These are phyloP conservation scores for Blastobotrys apis DNA, from an alignment of 1,139 yeast species.

Conservation along the genomic window DNA sequence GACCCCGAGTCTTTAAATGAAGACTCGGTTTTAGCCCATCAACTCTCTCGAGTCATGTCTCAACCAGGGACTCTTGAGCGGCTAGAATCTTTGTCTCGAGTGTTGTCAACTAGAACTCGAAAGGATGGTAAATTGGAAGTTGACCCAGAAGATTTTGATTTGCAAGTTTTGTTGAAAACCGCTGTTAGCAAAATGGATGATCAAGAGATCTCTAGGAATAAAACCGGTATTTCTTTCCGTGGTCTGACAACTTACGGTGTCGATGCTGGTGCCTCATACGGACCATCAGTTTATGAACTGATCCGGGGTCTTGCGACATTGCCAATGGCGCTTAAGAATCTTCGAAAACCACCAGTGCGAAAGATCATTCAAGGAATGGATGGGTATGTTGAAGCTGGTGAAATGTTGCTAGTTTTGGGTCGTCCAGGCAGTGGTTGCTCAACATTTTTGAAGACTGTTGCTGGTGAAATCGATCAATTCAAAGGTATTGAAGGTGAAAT, in stretches of 20 bases:
- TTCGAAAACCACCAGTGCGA: constrained; percentile 35
- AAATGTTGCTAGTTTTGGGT: constrained; percentile 58
- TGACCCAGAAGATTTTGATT: constrained; percentile 41
- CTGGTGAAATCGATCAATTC: constrained; percentile 48
- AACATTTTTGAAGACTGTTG: constrained; percentile 50
- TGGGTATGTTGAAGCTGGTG: constrained; percentile 52
- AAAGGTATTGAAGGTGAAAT: constrained; percentile 43
- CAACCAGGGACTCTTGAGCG: constrained; percentile 35
- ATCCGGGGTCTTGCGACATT: constrained; percentile 33
- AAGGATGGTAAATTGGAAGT: constrained; percentile 36
- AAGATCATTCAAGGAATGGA: constrained; percentile 43
- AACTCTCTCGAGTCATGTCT: constrained; percentile 24
- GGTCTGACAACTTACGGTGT: constrained; percentile 47
- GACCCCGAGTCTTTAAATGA: constrained; percentile 22
- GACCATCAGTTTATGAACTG: constrained; percentile 47
- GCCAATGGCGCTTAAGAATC: constrained; percentile 30
- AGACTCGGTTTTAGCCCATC: constrained; percentile 13
- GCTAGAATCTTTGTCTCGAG: constrained; percentile 42
- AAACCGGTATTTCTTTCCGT: constrained; percentile 47
- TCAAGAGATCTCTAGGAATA: constrained; percentile 46
- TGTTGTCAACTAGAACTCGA: constrained; percentile 41
- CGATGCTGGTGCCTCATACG: constrained; percentile 50
- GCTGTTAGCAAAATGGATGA: constrained; percentile 32
- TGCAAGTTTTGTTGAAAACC: constrained; percentile 38
- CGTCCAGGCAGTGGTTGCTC: constrained; percentile 69